Evolutionary conservation across 768 basidiomycete genomes (phyloP), one percentile per base, ranked within the genome.

Genomic region (Tephrocybe sp.): DNA sequence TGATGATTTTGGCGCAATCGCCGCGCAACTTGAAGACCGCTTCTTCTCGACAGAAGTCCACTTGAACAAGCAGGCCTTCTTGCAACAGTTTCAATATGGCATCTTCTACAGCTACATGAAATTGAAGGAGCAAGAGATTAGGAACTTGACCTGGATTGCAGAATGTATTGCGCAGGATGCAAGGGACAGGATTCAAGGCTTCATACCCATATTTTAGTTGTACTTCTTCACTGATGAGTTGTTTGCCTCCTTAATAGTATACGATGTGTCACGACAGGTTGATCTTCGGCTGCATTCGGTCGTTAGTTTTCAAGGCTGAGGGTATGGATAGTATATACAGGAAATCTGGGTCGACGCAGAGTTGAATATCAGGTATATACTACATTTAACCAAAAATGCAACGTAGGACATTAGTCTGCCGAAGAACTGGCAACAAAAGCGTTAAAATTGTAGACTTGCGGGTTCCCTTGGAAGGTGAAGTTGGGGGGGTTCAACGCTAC

Each of bases 131-230:
- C 88, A 91, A 73, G 91, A 94, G 71, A 88, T 92, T 53, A 76
- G 90, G 54, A 91, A 88, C 60, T 60, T 94, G 59, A 91, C 88
- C 23, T 93, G 91, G 91, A 94, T 97, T 69, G 92, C 93, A 47
- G 95, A 98, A 73, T 97, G 95, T 69, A 97, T 98, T 59, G 94
- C 94, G 8, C 95, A 97, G 74, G 87, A 95, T 71, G 93, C 94
- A 37, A 84, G 86, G 69, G 91, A 97, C 62, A 83, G 95, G 72
- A 93, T 98, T 72, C 85, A 92, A 64, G 92, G 95, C 70, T 94
- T 86, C 71, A 93, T 94, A 76, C 86, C 90, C 59, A 87, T 92
- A 54, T 92, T 92, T 65, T 94, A 72, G 82, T 42, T 47, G 41
- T 51, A 37, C 12, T 43, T 42, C 56, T 42, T 31, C 3, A 19